Evolutionary conservation across 441 rosid genomes (phyloP).

Genomic region (Adansonia rubrostipa): DNA sequence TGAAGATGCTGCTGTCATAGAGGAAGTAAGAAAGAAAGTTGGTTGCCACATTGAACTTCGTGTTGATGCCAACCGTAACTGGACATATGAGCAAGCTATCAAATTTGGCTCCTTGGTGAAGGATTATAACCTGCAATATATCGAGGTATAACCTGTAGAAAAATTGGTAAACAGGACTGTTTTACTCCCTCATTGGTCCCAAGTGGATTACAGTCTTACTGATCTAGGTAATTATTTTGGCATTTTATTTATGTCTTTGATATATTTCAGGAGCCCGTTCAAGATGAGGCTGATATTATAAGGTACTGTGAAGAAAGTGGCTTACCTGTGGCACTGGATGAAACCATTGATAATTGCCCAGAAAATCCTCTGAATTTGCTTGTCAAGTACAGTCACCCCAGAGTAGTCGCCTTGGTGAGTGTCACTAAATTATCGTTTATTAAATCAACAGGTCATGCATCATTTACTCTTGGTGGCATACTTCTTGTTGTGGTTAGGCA

Average conservation of each 20-base stretch:
- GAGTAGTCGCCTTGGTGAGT: conserved; percentile 91
- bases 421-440: conserved; percentile 27
- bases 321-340: conserved; percentile 90
- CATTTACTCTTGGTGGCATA: conserved; percentile 22
- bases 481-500: conserved; percentile 16
- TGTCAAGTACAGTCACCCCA: conserved; percentile 65
- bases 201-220: neutral
- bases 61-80: conserved; percentile 88
- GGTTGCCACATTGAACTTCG: conserved; percentile 77
- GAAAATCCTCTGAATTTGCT: conserved; percentile 64
- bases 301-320: conserved; percentile 90
- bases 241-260: neutral
- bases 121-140: conserved; percentile 76
- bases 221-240: neutral
- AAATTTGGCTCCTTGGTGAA: conserved; percentile 68
- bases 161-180: neutral
- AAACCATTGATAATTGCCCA: conserved; percentile 64
- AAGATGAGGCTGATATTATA: conserved; percentile 66
- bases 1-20: conserved; percentile 79
- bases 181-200: conserved; percentile 12
- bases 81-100: conserved; percentile 84
- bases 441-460: neutral
- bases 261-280: conserved; percentile 85
- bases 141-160: conserved; percentile 63
- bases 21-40: conserved; percentile 77